phyloP scores from a whole-genome alignment of 1,284 basidiomycete genomes.

The Cutaneotrichosporon cavernicola region DNA sequence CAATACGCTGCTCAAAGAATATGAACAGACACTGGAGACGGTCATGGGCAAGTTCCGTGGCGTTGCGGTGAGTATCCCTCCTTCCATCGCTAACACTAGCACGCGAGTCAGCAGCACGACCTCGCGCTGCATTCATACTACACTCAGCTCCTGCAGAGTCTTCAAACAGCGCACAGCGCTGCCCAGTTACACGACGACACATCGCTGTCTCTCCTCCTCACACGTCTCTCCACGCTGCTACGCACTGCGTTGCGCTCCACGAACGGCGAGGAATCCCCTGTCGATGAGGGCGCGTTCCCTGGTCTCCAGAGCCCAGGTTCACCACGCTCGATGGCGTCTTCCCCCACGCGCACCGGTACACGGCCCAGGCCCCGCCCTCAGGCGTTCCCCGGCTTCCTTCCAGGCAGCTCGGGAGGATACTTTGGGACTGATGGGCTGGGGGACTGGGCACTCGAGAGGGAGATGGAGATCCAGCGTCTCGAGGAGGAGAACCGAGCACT shows the following conservation, averaged over 20 bases:
- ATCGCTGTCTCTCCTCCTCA: slow-evolving; percentile 66
- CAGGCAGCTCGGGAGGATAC: slow-evolving; percentile 48
- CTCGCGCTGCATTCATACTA: slow-evolving; percentile 86
- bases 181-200: slow-evolving; percentile 63
- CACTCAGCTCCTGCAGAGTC: slow-evolving; percentile 73
- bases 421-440: slow-evolving; percentile 52
- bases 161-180: slow-evolving; percentile 65
- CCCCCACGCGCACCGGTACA: neutral
- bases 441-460: slow-evolving; percentile 82
- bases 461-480: slow-evolving; percentile 74
- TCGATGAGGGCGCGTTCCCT: slow-evolving; percentile 3
- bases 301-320: slow-evolving; percentile 3
- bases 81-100: slow-evolving; percentile 56
- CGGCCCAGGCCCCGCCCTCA: slow-evolving; percentile 19
- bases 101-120: slow-evolving; percentile 89
- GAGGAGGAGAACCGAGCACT: slow-evolving; percentile 77
- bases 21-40: slow-evolving; percentile 89
- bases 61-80: slow-evolving; percentile 70
- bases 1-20: slow-evolving; percentile 82
- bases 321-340: slow-evolving; percentile 4
- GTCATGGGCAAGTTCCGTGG: slow-evolving; percentile 95
- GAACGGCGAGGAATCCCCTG: slow-evolving; percentile 61
- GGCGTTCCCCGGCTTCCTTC: slow-evolving; percentile 39
- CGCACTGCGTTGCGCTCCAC: slow-evolving; percentile 70
- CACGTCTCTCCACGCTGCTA: slow-evolving; percentile 68